These are phyloP conservation scores for Coemansia sp. DNA, from an alignment of 192 early-diverging fungal species.

Conservation along the genomic window DNA sequence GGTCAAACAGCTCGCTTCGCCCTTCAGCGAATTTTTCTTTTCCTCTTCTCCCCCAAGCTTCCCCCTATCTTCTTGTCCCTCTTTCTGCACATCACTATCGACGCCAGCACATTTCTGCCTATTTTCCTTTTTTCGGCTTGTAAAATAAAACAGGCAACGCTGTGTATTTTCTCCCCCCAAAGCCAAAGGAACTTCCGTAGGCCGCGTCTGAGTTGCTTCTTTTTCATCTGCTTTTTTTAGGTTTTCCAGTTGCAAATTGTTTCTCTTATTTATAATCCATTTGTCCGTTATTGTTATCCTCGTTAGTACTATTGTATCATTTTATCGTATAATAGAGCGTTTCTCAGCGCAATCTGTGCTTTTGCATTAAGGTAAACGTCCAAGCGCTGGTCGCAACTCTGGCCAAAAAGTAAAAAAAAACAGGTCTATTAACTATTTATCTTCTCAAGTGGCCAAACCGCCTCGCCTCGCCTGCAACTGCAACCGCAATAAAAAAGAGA, in stretches of 20 bases:
- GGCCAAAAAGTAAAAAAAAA: background rate
- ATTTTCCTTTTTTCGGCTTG: background rate
- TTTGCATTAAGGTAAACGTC: background rate
- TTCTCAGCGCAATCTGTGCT: background rate
- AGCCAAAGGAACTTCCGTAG: background rate
- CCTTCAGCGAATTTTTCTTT: slow-evolving; percentile 1
- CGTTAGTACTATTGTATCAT: background rate
- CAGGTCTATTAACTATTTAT: background rate
- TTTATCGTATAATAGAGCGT: background rate
- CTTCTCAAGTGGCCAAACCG: background rate
- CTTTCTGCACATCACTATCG: slow-evolving; percentile 13
- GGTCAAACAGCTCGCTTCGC: background rate
- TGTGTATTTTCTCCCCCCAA: background rate
- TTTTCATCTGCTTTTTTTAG: background rate
- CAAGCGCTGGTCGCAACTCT: background rate
- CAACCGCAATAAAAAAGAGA: background rate
- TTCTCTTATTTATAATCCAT: background rate
- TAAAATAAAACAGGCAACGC: background rate
- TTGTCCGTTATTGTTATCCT: background rate
- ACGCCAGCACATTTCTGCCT: background rate
- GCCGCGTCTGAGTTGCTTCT: background rate
- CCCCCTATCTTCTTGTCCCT: slow-evolving; percentile 1
- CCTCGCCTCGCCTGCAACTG: background rate
- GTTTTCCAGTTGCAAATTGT: background rate
- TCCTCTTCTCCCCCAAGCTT: background rate